phyloP scores from a whole-genome alignment of 1,284 basidiomycete genomes.

The Papiliotrema terrestris region DNA sequence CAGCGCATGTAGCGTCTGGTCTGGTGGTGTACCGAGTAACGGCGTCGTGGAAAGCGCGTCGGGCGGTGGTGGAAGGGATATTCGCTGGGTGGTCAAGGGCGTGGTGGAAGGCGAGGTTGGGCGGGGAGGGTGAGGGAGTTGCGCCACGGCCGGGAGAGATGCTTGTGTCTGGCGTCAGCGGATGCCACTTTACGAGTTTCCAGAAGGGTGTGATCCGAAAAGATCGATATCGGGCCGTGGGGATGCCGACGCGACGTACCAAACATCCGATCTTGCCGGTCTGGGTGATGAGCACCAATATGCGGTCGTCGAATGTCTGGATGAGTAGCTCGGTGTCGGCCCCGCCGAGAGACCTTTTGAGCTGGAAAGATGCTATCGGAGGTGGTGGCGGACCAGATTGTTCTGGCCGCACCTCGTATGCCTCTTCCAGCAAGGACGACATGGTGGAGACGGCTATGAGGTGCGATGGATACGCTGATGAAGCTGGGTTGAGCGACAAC shows the following conservation, averaged over 20 bases:
- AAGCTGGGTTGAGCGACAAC: background rate
- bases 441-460: conserved; percentile 6
- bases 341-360: conserved; percentile 56
- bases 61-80: conserved; percentile 66
- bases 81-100: conserved; percentile 54
- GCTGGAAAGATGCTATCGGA: conserved; percentile 46
- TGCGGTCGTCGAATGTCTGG: conserved; percentile 72
- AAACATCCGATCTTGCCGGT: conserved; percentile 77
- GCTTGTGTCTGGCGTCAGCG: conserved; percentile 66
- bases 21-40: conserved; percentile 65
- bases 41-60: conserved; percentile 69
- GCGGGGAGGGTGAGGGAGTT: conserved; percentile 53
- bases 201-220: background rate
- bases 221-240: background rate
- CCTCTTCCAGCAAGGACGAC: conserved; percentile 35
- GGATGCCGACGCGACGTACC: conserved; percentile 53
- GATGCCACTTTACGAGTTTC: too few species aligned
- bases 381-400: conserved; percentile 4
- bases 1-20: conserved; percentile 67
- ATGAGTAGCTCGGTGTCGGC: conserved; percentile 68
- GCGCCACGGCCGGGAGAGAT: conserved; percentile 63
- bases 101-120: conserved; percentile 51
- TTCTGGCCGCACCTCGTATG: conserved; percentile 8
- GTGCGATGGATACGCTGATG: background rate
- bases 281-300: conserved; percentile 78